These are phyloP conservation scores for Hyphopichia pseudoburtonii DNA, from an alignment of 1,139 yeast species.

Conservation along the genomic window DNA sequence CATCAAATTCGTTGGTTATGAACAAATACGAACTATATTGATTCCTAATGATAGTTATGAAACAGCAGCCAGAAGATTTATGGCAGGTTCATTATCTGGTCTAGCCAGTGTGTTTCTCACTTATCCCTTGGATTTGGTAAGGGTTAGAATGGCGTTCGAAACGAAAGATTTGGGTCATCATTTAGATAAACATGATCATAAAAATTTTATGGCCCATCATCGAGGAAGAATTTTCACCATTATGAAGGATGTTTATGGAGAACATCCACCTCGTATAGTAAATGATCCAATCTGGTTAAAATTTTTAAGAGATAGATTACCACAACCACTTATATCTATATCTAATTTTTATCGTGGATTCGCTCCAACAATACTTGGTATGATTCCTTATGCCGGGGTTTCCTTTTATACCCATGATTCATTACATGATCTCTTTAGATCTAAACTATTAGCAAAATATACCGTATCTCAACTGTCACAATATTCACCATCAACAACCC, in stretches of 20 bases:
- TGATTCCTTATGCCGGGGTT: constrained; percentile 98
- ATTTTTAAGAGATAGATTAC: constrained; percentile 30
- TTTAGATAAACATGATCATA: constrained; percentile 20
- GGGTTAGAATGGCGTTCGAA: constrained; percentile 91
- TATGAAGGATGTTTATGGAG: constrained; percentile 56
- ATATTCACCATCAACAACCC: neutral
- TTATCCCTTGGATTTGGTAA: constrained; percentile 85
- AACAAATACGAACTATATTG: constrained; percentile 77
- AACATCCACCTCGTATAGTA: constrained; percentile 51
- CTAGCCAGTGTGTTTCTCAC: constrained; percentile 84
- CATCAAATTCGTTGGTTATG: constrained; percentile 95
- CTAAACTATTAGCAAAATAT: constrained; percentile 50
- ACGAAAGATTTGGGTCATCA: constrained; percentile 48
- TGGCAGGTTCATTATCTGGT: constrained; percentile 91
- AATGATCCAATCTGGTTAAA: constrained; percentile 40
- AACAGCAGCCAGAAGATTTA: constrained; percentile 73
- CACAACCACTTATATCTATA: constrained; percentile 39
- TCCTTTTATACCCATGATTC: constrained; percentile 92
- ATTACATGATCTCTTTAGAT: constrained; percentile 80
- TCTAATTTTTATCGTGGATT: constrained; percentile 92
- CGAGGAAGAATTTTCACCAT: constrained; percentile 59
- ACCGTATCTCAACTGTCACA: constrained; percentile 44
- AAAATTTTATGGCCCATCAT: constrained; percentile 24
- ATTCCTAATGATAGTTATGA: constrained; percentile 77
- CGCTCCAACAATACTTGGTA: constrained; percentile 89